Conservation (phyloP, 768 basidiomycete species). For the Suillus placidus region DNA sequence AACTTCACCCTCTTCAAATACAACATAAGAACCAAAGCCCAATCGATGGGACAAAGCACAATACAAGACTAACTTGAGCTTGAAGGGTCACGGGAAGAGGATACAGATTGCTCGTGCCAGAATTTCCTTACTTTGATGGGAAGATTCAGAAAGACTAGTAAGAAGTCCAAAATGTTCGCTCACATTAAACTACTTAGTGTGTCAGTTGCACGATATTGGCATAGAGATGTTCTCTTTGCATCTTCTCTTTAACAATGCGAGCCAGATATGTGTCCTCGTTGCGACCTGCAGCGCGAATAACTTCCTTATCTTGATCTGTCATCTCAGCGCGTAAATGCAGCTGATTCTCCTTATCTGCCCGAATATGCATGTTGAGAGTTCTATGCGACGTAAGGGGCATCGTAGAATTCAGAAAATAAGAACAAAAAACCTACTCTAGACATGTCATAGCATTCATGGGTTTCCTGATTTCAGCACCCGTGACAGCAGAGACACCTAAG, state of each 20-base stretch:
- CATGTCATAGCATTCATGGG: not conserved
- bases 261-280: not conserved
- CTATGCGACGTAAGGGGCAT: not conserved
- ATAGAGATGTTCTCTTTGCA: not conserved
- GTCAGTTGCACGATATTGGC: not conserved
- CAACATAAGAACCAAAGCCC: not conserved
- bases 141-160: not conserved
- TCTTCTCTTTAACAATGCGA: not conserved
- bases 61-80: not conserved
- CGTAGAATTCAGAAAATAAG: not conserved
- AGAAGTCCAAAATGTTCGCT: not conserved
- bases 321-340: not conserved
- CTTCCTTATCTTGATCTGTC: not conserved
- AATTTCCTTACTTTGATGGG: not conserved
- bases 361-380: not conserved
- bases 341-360: not conserved
- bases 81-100: not conserved
- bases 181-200: not conserved
- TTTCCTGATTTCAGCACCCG: not conserved
- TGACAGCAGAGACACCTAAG: not conserved
- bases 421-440: not conserved
- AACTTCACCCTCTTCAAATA: constrained; percentile 17
- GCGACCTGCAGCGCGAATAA: not conserved
- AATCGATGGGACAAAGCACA: not conserved
- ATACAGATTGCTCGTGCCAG: not conserved